Percentiles rank a stretch among this genome's conserved stretches.
Evolutionary conservation across 495 filamentous ascomycete genomes (phyloP).

Genomic region (Xylaria bambusicola): DNA sequence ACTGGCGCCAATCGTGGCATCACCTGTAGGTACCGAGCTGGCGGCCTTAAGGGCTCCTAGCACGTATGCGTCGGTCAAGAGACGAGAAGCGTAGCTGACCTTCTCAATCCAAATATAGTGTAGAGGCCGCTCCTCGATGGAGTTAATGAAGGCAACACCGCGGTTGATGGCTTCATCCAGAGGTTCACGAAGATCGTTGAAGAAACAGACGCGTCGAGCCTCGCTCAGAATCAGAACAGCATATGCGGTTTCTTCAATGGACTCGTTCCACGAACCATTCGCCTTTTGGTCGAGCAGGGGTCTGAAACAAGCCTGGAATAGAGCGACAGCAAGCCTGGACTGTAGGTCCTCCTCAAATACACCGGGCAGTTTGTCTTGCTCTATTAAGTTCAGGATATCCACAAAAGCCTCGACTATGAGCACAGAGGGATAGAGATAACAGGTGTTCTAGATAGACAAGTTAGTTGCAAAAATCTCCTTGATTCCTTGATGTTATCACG

Average conservation of each 20-base stretch:
- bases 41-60: slow-evolving; percentile 32
- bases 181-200: slow-evolving; percentile 18
- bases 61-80: slow-evolving; percentile 38
- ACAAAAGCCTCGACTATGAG: slow-evolving; percentile 26
- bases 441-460: slow-evolving; percentile 21
- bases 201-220: slow-evolving; percentile 15
- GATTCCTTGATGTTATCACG: background rate
- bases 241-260: slow-evolving; percentile 33
- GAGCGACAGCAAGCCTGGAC: slow-evolving; percentile 18
- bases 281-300: slow-evolving; percentile 26
- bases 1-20: slow-evolving; percentile 19
- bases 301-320: slow-evolving; percentile 24
- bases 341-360: slow-evolving; percentile 18
- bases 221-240: slow-evolving; percentile 26
- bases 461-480: background rate
- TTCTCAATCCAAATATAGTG: slow-evolving; percentile 49
- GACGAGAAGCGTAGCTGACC: slow-evolving; percentile 37
- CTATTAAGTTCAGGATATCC: slow-evolving; percentile 24
- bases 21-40: slow-evolving; percentile 4
- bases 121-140: slow-evolving; percentile 8
- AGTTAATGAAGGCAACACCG: slow-evolving; percentile 22
- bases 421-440: slow-evolving; percentile 24
- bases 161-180: slow-evolving; percentile 21
- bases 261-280: slow-evolving; percentile 35
- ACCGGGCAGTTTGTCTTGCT: slow-evolving; percentile 19